Base-by-base conservation (phyloP, 192 early-diverging fungal genomes). In the Tieghemiomyces parasiticus region DNA sequence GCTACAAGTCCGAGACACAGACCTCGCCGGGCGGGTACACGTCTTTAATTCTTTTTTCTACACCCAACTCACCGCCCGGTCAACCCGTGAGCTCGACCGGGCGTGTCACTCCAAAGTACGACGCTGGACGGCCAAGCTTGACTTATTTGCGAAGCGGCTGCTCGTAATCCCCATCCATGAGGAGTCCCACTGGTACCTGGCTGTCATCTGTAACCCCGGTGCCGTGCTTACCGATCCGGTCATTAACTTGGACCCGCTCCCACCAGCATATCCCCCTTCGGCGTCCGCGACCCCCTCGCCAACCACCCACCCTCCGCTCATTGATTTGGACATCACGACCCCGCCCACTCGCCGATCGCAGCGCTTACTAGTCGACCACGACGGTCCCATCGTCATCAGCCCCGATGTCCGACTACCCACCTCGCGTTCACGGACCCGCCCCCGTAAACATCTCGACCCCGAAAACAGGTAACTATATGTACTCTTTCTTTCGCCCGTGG, bases 141-240 rank as follows among this genome's bases (percentile, higher is more conserved):
- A 91, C 63, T 62, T 95, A 8, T 91, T 95, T 63, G 65, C 68
- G 3, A 88, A 84, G 60, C 76, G 77, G 35, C 88, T 81, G 61
- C 72, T 92, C 34, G 75, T 95, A 64, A 73, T 95, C 16, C 92
- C 92, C 14, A 88, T 95, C 64, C 84, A 92, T 67, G 90, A 95
- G 67, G 80, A 86, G 78, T 71, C 86, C 46, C 92, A 95, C 59
- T 95, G 92, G 92, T 91, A 95, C 65, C 72, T 90, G 25, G 86
- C 82, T 45, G 68, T 95, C 1, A 82, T 95, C 22, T 73, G 67
- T 66, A 88, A 95, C 60, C 80, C 87, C 2, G 75, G 81, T 4
- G 61, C 68, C 13, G 56, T 82, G 58, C 47, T 78, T 4, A n/a
- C n/a, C n/a, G n/a, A n/a, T n/a, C n/a, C n/a, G n/a, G n/a, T n/a